Percentiles rank a stretch among this genome's conserved stretches.
Conservation (phyloP, 2,329 filamentous ascomycete species). For the Hypocrella siamensis region DNA sequence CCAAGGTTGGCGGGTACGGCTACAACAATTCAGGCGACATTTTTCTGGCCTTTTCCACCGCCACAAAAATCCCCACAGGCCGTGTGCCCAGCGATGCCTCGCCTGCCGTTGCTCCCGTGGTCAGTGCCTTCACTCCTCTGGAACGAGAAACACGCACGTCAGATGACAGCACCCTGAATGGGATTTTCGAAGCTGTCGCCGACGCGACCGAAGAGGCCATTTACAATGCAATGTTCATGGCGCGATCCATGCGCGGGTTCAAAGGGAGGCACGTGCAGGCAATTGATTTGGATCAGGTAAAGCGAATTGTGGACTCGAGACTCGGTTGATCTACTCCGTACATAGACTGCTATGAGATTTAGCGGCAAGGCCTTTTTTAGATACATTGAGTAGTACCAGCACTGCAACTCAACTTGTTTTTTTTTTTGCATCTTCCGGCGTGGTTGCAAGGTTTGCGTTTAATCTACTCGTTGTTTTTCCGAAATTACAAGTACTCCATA, state of each 20-base stretch:
- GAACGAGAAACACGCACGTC: conserved; percentile 17
- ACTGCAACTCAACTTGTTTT: too few species aligned
- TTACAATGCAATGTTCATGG: conserved; percentile 46
- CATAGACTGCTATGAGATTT: too few species aligned
- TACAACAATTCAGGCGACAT: conserved; percentile 50
- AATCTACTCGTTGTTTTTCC: too few species aligned
- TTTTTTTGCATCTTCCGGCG: too few species aligned
- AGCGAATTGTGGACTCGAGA: conserved; percentile 6
- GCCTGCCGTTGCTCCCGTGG: too few species aligned
- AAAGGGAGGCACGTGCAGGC: conserved; percentile 32
- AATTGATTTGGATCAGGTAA: conserved; percentile 29
- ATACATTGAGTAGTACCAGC: too few species aligned
- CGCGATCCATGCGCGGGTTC: conserved; percentile 40
- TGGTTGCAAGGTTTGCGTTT: too few species aligned
- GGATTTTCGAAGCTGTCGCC: conserved; percentile 43
- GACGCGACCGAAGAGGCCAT: conserved; percentile 52
- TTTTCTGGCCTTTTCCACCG: conserved; percentile 52
- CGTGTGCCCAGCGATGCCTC: conserved; percentile 1
- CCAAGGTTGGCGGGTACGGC: conserved; percentile 44
- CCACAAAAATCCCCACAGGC: conserved; percentile 27
- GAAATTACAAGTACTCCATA: too few species aligned
- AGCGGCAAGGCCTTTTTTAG: neutral
- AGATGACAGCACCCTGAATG: conserved; percentile 44
- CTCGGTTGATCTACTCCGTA: neutral
- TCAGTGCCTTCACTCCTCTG: conserved; percentile 7